Percentiles rank a stretch among this genome's conserved stretches.
These are phyloP conservation scores for Suillus alpinus DNA, from an alignment of 768 basidiomycete species.

Conservation along the genomic window DNA sequence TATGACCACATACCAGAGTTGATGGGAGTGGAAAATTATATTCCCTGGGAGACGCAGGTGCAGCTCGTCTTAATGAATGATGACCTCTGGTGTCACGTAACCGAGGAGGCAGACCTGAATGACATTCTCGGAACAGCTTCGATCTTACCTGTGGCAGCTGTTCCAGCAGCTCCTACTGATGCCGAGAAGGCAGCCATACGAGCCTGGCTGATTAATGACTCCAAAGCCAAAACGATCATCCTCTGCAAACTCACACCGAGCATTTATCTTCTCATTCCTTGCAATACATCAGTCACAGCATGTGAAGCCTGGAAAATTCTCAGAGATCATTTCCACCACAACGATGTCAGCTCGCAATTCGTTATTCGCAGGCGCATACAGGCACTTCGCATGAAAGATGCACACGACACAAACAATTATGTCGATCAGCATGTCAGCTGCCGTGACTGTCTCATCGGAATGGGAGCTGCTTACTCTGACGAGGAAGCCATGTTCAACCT, in stretches of 20 bases:
- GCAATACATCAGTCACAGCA: background rate
- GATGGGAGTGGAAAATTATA: background rate
- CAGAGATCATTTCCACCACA: background rate
- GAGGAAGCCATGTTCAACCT: background rate
- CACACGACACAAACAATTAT: background rate
- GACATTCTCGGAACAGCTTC: background rate
- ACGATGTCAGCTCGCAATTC: background rate
- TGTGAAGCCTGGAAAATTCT: background rate
- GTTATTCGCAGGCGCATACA: background rate
- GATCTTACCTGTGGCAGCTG: background rate
- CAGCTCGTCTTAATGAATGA: background rate
- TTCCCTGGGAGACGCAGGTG: background rate
- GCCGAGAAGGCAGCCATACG: slow-evolving; percentile 2
- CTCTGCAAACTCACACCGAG: background rate
- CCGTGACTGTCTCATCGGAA: background rate
- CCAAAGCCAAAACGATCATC: background rate
- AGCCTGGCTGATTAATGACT: background rate
- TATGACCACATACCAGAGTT: slow-evolving; percentile 12
- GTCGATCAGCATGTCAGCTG: background rate
- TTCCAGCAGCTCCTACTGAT: background rate
- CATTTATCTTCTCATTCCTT: background rate
- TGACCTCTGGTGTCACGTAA: slow-evolving; percentile 7
- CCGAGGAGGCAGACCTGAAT: background rate
- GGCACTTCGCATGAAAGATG: background rate
- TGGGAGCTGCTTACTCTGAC: background rate